Base-by-base conservation (phyloP, 768 basidiomycete species). In the Amanita fuliginea region DNA sequence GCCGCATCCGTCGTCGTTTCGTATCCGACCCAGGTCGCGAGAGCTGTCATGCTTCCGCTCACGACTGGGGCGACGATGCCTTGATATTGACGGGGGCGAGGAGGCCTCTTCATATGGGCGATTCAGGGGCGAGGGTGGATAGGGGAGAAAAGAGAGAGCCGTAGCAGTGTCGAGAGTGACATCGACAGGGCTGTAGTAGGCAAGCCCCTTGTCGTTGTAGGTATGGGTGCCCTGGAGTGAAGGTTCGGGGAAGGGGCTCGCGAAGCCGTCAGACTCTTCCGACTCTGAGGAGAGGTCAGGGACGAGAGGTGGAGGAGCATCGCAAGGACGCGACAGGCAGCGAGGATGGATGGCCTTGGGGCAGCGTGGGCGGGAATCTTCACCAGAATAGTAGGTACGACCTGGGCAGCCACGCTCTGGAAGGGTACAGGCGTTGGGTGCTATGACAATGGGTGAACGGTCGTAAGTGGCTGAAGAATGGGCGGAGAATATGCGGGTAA, bases 371-470 rank as follows among this genome's bases (percentile, higher is more conserved):
- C 56, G 51, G 45, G 26, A 8, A n/a, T 44, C 42, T 46, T 71
- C 75, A 46, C 70, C 74, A 46, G 76, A 69, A 53, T 65, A 64
- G 59, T 85, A 86, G 4, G 82, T 85, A 54, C 80, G 74, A 22
- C 83, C 83, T 44, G 82, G 81, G 60, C 81, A 84, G 26, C 85
- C 85, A 52, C 88, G 80, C 56, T 78, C 86, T 32, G 89, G 88
- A 19, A 92, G 73, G 8, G 81, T 79, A 59, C 86, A 89, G 32
- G 71, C 63, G 59, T 89, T 86, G 28, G 82, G 81, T 19, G 75
- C 59, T 55, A 87, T 83, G 59, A 79, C 68, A 60, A 91, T 85
- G 52, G 87, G 86, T 3, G 83, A 77, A 51, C 88, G 83, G 69
- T 91, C 87, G 66, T 91, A 91, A 6, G 75, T 66, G 4, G 78